Conservation (phyloP, 192 early-diverging fungal genomes). For the Backusella luteola region DNA sequence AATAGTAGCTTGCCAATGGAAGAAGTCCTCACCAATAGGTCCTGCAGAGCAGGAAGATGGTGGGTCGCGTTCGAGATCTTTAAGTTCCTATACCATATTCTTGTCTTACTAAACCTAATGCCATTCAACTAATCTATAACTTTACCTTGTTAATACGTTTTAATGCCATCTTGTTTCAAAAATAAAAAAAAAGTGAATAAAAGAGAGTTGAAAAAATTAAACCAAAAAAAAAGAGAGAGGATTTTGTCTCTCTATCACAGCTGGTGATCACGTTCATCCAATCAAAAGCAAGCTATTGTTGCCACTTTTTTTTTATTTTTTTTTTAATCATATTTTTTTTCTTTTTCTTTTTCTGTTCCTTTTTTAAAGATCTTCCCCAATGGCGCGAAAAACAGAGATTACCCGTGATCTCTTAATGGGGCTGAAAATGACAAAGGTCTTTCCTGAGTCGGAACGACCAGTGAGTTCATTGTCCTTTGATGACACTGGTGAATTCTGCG, state of each 20-base stretch:
- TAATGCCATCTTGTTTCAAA: slow-evolving; percentile 75
- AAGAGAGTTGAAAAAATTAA: not conserved
- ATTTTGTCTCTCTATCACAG: not conserved
- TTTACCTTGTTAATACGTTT: slow-evolving; percentile 99
- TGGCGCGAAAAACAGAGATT: slow-evolving; percentile 16
- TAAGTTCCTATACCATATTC: slow-evolving; percentile 68
- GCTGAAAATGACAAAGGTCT: slow-evolving; percentile 63
- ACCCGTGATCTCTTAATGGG: slow-evolving; percentile 36
- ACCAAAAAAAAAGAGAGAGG: not conserved
- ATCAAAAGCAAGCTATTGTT: not conserved
- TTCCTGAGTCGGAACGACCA: slow-evolving; percentile 68
- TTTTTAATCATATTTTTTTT: not conserved
- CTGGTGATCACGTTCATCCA: not conserved
- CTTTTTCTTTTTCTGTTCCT: not conserved
- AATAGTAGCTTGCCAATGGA: slow-evolving; percentile 98
- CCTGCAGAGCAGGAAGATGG: slow-evolving; percentile 97
- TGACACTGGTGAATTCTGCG: slow-evolving; percentile 66
- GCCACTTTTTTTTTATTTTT: not conserved
- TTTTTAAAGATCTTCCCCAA: not conserved
- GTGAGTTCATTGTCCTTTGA: slow-evolving; percentile 88
- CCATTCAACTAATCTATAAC: not conserved
- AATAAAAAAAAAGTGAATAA: not conserved
- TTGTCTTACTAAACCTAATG: not conserved
- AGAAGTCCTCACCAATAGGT: slow-evolving; percentile 87
- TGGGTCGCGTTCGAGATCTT: slow-evolving; percentile 95